Percentiles rank a stretch among this genome's conserved stretches.
These are phyloP conservation scores for Saccharomycopsis malanga DNA, from an alignment of 805 yeast genomes.

Conservation along the genomic window DNA sequence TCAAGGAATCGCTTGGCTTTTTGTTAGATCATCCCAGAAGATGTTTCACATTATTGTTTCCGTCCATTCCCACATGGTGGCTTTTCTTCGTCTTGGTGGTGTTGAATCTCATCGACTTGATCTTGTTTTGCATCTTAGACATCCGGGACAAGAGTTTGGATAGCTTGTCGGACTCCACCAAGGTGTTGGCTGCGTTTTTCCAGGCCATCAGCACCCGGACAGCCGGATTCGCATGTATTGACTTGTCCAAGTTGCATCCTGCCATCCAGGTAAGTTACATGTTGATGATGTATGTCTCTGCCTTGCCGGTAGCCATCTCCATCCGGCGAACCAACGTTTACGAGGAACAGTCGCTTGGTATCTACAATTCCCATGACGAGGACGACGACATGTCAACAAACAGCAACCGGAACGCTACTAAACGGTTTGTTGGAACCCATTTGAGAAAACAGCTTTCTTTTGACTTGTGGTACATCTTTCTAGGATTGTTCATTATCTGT, in stretches of 20 bases:
- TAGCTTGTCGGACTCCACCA: slow-evolving; percentile 55
- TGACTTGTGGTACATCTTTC: slow-evolving; percentile 88
- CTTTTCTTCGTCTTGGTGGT: slow-evolving; percentile 63
- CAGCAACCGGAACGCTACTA: slow-evolving; percentile 27
- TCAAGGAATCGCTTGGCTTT: slow-evolving; percentile 74
- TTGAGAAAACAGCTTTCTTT: slow-evolving; percentile 86
- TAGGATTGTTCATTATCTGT: slow-evolving; percentile 81
- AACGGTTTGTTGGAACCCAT: slow-evolving; percentile 75
- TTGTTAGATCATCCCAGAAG: slow-evolving; percentile 94
- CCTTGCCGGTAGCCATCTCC: slow-evolving; percentile 90
- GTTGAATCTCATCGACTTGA: slow-evolving; percentile 69
- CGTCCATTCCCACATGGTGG: slow-evolving; percentile 96
- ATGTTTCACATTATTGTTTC: slow-evolving; percentile 88
- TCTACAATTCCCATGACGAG: slow-evolving; percentile 37
- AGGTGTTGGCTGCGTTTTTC: slow-evolving; percentile 75
- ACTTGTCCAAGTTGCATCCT: slow-evolving; percentile 67
- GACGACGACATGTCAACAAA: no score
- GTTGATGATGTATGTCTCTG: slow-evolving; percentile 98
- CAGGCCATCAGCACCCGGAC: slow-evolving; percentile 93
- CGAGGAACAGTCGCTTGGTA: slow-evolving; percentile 95
- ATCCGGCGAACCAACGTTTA: slow-evolving; percentile 95
- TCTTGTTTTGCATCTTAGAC: slow-evolving; percentile 76
- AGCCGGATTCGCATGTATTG: slow-evolving; percentile 78
- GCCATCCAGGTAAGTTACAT: slow-evolving; percentile 89
- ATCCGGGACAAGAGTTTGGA: slow-evolving; percentile 44